Base-by-base conservation (phyloP, 75 land plant species). In the Pinus tabuliformis region DNA sequence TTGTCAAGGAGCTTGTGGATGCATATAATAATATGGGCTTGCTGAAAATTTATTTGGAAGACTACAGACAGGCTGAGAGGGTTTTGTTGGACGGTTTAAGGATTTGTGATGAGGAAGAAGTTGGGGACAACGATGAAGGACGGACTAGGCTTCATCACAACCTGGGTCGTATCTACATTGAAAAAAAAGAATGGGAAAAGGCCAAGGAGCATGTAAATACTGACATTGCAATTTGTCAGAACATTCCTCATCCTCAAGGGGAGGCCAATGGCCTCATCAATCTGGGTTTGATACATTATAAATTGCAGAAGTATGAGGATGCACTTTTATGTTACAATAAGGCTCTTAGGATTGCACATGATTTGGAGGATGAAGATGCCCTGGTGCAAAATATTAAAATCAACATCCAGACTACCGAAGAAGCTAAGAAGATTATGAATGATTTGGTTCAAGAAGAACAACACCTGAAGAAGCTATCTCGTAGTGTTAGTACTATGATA, bases 211-310 rank as follows among this genome's bases (percentile, higher is more conserved):
- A 97, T 70, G 89, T 87, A 61, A 77, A 86, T 64, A 89, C 70
- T 63, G 99, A 97, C 73, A 95, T 97, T 65, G 21, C 76, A 57
- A 97, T 97, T 49, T 97, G 99, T 79, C 92, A 86, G 58, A 84
- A 54, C 15, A 88, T 95, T 72, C 86, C 84, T 5, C 98, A 97
- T 62, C 81, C 78, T 11, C 92, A 93, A 80, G 99, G 99, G 17
- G 99, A 97, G 86, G 98, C 93, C 68, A 95, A 95, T 72, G 99
- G 99, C 4, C 90, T 88, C 62, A 91, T 95, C 39, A 97, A 97
- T 78, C 86, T 93, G 72, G 99, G 99, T 22, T 89, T 89, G 63
- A 74, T 95, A 78, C 86, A 91, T 73, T 87, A 91, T 75, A 84
- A 89, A 26, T 57, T 73, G 70, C 99, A 91, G 30, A 86, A 81